phyloP scores from a whole-genome alignment of 768 basidiomycete genomes.

The Tylopilus plumbeoviolaceoides region DNA sequence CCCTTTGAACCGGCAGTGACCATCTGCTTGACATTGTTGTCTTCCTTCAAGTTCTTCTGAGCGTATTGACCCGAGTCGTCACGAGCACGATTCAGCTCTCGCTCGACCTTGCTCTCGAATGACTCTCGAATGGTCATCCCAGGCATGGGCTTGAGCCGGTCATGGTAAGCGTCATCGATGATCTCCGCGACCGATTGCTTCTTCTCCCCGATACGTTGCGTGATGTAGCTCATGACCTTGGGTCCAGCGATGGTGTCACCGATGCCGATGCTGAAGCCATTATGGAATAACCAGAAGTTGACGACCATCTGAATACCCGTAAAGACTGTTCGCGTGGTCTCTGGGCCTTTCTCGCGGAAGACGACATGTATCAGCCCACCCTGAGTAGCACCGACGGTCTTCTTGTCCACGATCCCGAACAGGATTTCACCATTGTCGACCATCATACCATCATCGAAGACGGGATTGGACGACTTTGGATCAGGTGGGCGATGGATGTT shows the following conservation, averaged over 20 bases:
- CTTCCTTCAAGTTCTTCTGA: slow-evolving; percentile 96
- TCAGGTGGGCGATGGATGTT: slow-evolving; percentile 84
- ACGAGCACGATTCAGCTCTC: slow-evolving; percentile 90
- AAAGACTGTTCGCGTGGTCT: slow-evolving; percentile 85
- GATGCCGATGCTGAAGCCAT: slow-evolving; percentile 98
- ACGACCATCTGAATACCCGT: slow-evolving; percentile 93
- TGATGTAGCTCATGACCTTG: slow-evolving; percentile 84
- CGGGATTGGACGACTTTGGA: slow-evolving; percentile 73
- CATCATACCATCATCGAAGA: slow-evolving; percentile 90
- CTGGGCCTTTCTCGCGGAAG: slow-evolving; percentile 96
- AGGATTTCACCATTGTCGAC: slow-evolving; percentile 97
- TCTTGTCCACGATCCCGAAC: slow-evolving; percentile 95
- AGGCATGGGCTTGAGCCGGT: slow-evolving; percentile 82
- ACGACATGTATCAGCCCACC: slow-evolving; percentile 95
- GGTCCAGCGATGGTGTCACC: slow-evolving; percentile 96
- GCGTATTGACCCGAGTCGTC: slow-evolving; percentile 94
- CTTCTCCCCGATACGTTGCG: slow-evolving; percentile 72
- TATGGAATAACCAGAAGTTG: slow-evolving; percentile 98
- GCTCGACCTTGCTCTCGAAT: slow-evolving; percentile 90
- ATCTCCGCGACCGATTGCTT: slow-evolving; percentile 77
- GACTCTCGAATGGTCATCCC: slow-evolving; percentile 99
- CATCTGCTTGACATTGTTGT: slow-evolving; percentile 99
- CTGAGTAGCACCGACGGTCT: slow-evolving; percentile 94
- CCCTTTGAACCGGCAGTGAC: slow-evolving; percentile 98
- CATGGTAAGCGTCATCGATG: slow-evolving; percentile 80